Percentiles rank a stretch among this genome's conserved stretches.
Conservation (phyloP, 2,329 filamentous ascomycete genomes). For the Aureobasidium melanogenum region DNA sequence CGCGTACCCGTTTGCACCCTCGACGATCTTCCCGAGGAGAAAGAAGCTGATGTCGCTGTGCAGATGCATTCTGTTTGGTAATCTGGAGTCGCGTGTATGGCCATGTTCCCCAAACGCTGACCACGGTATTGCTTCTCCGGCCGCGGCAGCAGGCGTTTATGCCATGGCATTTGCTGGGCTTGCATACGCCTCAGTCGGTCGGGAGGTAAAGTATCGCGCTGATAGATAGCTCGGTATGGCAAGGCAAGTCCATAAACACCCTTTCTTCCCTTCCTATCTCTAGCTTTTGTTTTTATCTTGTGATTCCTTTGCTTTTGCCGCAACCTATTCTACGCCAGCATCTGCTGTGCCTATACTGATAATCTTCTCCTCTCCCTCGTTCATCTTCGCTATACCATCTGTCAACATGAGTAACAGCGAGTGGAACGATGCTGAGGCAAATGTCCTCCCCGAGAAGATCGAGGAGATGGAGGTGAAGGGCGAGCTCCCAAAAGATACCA, state of each 20-base stretch:
- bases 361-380: background rate
- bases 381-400: background rate
- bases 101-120: background rate
- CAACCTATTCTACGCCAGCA: background rate
- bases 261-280: background rate
- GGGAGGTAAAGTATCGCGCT: background rate
- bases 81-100: constrained; percentile 2
- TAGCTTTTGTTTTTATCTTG: constrained; percentile 1
- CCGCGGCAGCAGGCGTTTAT: constrained; percentile 9
- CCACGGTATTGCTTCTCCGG: constrained; percentile 9
- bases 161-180: constrained; percentile 12
- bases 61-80: constrained; percentile 5
- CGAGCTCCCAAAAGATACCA: constrained; percentile 26
- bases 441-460: constrained; percentile 36
- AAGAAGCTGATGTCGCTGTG: constrained; percentile 6
- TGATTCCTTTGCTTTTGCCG: background rate
- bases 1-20: background rate
- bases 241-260: constrained; percentile 5
- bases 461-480: constrained; percentile 25
- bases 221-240: constrained; percentile 6
- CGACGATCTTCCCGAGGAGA: constrained; percentile 5
- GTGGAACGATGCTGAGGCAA: constrained; percentile 39
- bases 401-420: constrained; percentile 34
- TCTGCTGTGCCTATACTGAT: constrained; percentile 1
- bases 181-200: background rate